These are phyloP conservation scores for Auriculariales sp. DNA, from an alignment of 768 basidiomycete genomes.

Conservation along the genomic window DNA sequence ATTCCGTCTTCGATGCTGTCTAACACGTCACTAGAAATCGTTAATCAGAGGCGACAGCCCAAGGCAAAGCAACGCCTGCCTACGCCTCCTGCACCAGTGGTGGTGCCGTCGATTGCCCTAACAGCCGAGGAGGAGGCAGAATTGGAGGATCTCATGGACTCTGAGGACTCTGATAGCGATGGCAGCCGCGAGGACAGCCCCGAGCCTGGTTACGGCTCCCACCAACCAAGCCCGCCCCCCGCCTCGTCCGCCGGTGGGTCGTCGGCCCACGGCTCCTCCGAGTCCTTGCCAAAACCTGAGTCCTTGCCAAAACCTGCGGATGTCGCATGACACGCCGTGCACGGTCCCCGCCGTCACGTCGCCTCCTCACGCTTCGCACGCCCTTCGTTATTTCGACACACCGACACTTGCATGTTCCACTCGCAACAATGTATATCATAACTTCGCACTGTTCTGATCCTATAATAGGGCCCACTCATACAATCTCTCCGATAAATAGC, in stretches of 20 bases:
- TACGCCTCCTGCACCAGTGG: constrained; percentile 14
- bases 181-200: neutral
- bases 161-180: constrained; percentile 1
- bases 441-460: no score
- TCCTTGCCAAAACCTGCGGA: neutral
- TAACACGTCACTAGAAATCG: constrained; percentile 9
- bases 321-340: neutral
- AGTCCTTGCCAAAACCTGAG: neutral
- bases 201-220: neutral
- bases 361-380: no score
- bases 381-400: no score
- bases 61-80: constrained; percentile 5
- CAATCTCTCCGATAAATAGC: no score
- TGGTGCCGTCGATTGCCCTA: constrained; percentile 25
- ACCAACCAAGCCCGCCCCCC: neutral
- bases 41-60: neutral
- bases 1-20: no score
- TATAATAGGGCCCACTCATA: no score
- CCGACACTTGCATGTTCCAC: no score
- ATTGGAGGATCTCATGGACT: constrained; percentile 61
- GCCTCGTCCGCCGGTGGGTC: neutral
- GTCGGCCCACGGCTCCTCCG: neutral
- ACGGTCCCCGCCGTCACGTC: no score
- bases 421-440: no score
- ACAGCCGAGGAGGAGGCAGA: constrained; percentile 87